Evolutionary conservation across 768 basidiomycete species (phyloP), one percentile per base, ranked within the genome.

Genomic region (Lactifluus subvellereus): DNA sequence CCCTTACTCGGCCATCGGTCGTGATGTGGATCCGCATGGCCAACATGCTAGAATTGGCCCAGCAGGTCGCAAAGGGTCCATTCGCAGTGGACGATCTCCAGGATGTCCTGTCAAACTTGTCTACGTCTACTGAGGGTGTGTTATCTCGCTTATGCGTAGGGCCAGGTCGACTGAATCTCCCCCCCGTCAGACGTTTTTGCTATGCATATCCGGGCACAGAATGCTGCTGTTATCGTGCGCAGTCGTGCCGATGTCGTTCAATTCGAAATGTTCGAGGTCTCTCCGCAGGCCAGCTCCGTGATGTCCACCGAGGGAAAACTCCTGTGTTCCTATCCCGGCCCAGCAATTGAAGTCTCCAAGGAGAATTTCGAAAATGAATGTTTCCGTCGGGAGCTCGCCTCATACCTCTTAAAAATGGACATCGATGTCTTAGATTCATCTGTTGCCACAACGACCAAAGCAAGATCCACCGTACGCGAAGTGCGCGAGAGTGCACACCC

Each of bases 241-340:
- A 27, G n/a, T 3, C 56, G 22, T 20, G 9, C 16, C 4, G 16
- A 62, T 13, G 27, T 30, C 11, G 56, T 57, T 52, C 61, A 40
- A n/a, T 62, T 61, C 60, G 60, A 83, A 63, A 69, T 71, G 4
- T 84, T 84, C 60, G 78, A 82, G 63, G 72, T 77, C 11, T 77
- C 78, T 2, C 74, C 80, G 1, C 65, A 69, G 32, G 66, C 73
- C 1, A 70, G 67, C 11, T 60, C 61, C 4, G 74, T 84, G 16
- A 78, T 80, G 71, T 67, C 60, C 2, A 55, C 74, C 2, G 64
- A 66, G 33, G 80, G 80, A 42, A 81, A 80, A 59, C 73, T 84
- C 4, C 30, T 77, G 6, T 74, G 77, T n/a, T 75, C 73, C 0
- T 83, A 75, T 68, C 82, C 82, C 11, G 77, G 76, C 0, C 77